Conservation (phyloP, 148 eudicot species). For the Chenopodium quinoa region DNA sequence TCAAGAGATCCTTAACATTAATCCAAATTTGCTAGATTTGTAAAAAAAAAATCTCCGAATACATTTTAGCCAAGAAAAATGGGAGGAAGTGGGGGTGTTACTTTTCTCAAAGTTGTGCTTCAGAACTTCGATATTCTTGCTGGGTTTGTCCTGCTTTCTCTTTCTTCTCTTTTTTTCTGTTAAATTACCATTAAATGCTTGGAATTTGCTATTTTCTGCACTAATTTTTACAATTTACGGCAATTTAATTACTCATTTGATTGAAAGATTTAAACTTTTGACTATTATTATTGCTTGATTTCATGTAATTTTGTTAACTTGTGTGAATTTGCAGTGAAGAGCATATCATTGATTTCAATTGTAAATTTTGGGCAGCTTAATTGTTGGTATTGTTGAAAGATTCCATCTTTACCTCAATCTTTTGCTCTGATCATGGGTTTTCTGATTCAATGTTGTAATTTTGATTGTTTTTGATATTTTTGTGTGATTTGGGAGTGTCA, state of each 20-base stretch:
- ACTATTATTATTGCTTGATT: background rate
- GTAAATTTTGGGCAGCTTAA: background rate
- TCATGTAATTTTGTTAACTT: slow-evolving; percentile 2
- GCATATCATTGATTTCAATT: background rate
- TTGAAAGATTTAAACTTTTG: slow-evolving; percentile 15
- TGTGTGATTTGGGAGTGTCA: background rate
- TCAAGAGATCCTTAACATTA: too few species aligned
- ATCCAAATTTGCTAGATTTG: background rate
- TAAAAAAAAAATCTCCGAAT: too few species aligned
- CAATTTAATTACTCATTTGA: background rate
- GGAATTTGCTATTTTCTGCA: background rate
- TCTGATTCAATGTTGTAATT: background rate
- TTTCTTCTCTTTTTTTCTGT: background rate
- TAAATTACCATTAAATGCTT: background rate
- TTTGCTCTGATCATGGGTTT: slow-evolving; percentile 4
- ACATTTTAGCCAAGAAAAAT: slow-evolving; percentile 6
- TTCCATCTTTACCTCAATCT: background rate
- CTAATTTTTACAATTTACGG: background rate
- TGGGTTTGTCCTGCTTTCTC: slow-evolving; percentile 49
- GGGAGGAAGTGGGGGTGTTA: slow-evolving; percentile 63
- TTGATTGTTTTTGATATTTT: background rate
- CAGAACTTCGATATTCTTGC: slow-evolving; percentile 80
- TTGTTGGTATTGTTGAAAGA: background rate
- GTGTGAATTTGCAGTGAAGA: background rate
- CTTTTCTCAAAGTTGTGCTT: slow-evolving; percentile 60